Evolutionary conservation across 108 stramenopile species (phyloP).

Genomic region (Cyclostephanos tholiformis): DNA sequence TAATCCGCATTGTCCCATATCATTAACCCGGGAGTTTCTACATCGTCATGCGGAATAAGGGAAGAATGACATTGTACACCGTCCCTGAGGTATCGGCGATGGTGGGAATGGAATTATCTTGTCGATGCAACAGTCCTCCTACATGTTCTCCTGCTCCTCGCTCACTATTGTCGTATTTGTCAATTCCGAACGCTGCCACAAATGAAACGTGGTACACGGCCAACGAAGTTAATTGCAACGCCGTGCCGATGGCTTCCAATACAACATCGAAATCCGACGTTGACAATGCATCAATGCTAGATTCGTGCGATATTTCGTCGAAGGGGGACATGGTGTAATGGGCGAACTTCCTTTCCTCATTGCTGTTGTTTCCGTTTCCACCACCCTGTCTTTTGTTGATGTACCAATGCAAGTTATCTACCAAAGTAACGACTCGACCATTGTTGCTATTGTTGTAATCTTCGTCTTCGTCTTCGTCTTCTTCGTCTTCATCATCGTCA

Average conservation of each 20-base stretch:
- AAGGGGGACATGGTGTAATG: constrained; percentile 43
- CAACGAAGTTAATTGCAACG: constrained; percentile 48
- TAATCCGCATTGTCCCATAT: constrained; percentile 17
- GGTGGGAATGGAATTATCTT: constrained; percentile 40
- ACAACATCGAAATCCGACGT: constrained; percentile 55
- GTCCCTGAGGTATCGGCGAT: constrained; percentile 40
- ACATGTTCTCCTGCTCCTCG: neutral
- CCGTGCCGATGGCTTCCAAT: constrained; percentile 50
- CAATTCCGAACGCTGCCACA: constrained; percentile 49
- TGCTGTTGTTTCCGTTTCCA: neutral
- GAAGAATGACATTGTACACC: constrained; percentile 66
- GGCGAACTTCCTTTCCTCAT: neutral
- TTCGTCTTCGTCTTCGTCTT: neutral
- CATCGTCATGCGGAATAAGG: constrained; percentile 49
- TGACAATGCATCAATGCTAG: constrained; percentile 40
- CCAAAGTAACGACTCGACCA: neutral
- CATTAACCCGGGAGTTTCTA: constrained; percentile 41
- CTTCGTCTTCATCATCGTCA: neutral
- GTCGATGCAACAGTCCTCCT: neutral
- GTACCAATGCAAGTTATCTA: neutral
- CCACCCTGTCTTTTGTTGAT: neutral
- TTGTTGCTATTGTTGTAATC: neutral
- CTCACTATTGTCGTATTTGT: neutral
- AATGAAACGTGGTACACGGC: constrained; percentile 59
- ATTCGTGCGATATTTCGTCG: constrained; percentile 49